phyloP scores from a whole-genome alignment of 179 eudicot genomes.

The Vitellaria paradoxa region DNA sequence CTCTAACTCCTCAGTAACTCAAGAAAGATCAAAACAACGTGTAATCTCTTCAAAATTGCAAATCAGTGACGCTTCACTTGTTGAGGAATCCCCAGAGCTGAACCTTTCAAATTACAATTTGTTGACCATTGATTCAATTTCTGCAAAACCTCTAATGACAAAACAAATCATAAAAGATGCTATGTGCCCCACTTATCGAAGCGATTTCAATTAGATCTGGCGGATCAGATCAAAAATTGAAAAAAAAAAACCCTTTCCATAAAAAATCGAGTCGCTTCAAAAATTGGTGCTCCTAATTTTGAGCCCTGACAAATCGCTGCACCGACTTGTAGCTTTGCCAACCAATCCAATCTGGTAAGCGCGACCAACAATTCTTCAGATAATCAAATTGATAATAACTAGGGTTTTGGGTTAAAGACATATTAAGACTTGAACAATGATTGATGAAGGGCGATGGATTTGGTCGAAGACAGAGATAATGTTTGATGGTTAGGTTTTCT shows the following conservation, averaged over 20 bases:
- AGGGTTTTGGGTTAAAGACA: too few relatives aligned
- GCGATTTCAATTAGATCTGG: constrained; percentile 1
- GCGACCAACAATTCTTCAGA: constrained; percentile 7
- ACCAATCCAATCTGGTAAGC: background rate
- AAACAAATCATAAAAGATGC: background rate
- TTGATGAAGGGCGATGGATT: too few relatives aligned
- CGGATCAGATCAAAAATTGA: background rate
- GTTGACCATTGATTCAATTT: background rate
- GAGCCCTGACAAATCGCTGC: background rate
- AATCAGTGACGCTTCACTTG: background rate
- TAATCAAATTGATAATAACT: too few relatives aligned
- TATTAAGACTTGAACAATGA: too few relatives aligned
- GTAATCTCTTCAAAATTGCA: constrained; percentile 6
- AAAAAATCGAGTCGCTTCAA: background rate
- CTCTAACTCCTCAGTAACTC: constrained; percentile 17
- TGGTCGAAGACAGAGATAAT: too few relatives aligned
- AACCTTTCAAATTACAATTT: background rate
- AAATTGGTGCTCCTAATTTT: background rate
- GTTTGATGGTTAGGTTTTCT: too few relatives aligned
- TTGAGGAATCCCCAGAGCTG: background rate
- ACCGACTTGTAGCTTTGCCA: constrained; percentile 9
- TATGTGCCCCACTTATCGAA: background rate
- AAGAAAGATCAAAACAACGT: constrained; percentile 31
- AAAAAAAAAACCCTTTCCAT: constrained; percentile 6
- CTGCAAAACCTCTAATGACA: background rate